phyloP scores from a whole-genome alignment of 768 basidiomycete genomes.

The Cyathus striatus region DNA sequence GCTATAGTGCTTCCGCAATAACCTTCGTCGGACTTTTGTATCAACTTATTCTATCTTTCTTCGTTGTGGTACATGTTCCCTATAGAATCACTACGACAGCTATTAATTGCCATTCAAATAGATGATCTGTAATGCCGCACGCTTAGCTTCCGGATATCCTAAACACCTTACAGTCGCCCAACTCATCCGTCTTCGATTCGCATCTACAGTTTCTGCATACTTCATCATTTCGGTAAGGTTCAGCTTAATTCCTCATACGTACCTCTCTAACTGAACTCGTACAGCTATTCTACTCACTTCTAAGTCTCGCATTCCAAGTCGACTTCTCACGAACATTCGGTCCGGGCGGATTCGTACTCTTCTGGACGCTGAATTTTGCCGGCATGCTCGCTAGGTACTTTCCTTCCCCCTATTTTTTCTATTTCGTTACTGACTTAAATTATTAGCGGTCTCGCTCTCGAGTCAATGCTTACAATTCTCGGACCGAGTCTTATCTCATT shows the following conservation, averaged over 20 bases:
- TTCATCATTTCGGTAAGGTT: constrained; percentile 23
- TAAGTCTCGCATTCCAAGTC: constrained; percentile 56
- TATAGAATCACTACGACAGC: too few relatives aligned
- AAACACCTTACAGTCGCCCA: constrained; percentile 16
- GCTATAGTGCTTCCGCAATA: constrained; percentile 41
- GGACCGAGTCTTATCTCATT: constrained; percentile 47
- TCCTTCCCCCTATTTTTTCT: not conserved
- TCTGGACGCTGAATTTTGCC: constrained; percentile 62
- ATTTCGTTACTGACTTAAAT: not conserved
- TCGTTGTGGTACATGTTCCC: constrained; percentile 31
- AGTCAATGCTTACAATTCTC: constrained; percentile 52
- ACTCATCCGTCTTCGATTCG: constrained; percentile 21
- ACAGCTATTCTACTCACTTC: constrained; percentile 52
- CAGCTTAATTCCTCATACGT: not conserved
- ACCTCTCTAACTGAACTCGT: not conserved
- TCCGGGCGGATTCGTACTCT: constrained; percentile 50
- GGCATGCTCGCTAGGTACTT: constrained; percentile 55
- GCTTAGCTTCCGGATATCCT: constrained; percentile 21
- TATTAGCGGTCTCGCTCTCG: constrained; percentile 54
- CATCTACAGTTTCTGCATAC: constrained; percentile 17
- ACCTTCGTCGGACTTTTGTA: constrained; percentile 53
- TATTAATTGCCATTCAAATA: constrained; percentile 5
- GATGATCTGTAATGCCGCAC: constrained; percentile 25
- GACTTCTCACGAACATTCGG: constrained; percentile 48
- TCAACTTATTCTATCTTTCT: constrained; percentile 39